Conservation (phyloP, 2,329 filamentous ascomycete species). For the Penicillium hordei region DNA sequence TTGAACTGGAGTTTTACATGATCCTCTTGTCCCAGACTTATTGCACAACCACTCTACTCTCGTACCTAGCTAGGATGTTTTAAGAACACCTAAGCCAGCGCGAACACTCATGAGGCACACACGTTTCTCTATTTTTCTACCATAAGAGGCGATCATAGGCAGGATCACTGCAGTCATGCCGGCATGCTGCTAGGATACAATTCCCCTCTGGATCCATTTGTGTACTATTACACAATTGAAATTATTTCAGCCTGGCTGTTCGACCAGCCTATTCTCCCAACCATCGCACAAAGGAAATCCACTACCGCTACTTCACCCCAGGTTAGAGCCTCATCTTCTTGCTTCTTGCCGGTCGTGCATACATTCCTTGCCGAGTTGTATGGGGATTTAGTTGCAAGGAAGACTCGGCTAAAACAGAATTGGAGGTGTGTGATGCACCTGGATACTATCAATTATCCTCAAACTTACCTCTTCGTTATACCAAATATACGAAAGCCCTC, state of each 20-base stretch:
- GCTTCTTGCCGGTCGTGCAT: not conserved
- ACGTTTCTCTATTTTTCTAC: not conserved
- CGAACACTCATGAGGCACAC: not conserved
- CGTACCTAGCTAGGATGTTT: not conserved
- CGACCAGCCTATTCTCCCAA: not conserved
- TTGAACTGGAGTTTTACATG: slow-evolving; percentile 8
- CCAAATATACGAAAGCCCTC: not conserved
- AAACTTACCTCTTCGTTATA: not conserved
- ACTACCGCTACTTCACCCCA: not conserved
- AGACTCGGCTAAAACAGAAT: not conserved
- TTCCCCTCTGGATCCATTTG: not conserved
- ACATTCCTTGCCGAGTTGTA: not conserved
- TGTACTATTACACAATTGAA: not conserved
- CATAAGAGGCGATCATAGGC: not conserved
- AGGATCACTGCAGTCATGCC: not conserved
- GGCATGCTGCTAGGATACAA: not conserved
- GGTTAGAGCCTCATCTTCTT: not conserved
- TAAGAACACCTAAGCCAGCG: not conserved
- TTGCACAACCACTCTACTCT: not conserved
- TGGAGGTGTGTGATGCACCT: not conserved
- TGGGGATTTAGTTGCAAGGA: not conserved
- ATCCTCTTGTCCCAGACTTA: not conserved
- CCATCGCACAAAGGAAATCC: not conserved
- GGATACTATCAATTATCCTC: not conserved
- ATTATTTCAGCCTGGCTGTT: not conserved